Conservation (phyloP, 768 basidiomycete species). For the Panaeolus cyanescens region DNA sequence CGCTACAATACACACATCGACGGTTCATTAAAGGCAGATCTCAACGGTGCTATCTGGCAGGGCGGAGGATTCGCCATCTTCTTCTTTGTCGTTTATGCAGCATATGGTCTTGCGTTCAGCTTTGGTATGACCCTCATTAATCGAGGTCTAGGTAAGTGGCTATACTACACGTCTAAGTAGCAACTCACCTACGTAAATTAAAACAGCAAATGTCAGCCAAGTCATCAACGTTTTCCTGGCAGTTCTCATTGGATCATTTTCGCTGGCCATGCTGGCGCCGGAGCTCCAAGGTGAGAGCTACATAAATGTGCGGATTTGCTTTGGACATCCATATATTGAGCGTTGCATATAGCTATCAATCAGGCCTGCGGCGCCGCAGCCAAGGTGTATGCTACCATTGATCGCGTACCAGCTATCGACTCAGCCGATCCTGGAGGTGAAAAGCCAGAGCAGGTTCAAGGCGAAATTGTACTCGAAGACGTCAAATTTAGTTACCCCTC, state of each 20-base stretch:
- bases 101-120: constrained; percentile 81
- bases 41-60: constrained; percentile 59
- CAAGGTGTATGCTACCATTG: constrained; percentile 86
- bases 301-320: too few species aligned
- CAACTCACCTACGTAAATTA: background rate
- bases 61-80: constrained; percentile 69
- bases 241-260: constrained; percentile 90
- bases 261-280: constrained; percentile 80
- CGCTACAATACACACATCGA: constrained; percentile 70
- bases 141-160: constrained; percentile 45
- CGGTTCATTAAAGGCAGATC: constrained; percentile 51
- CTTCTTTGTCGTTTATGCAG: constrained; percentile 81
- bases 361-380: constrained; percentile 88
- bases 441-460: constrained; percentile 66
- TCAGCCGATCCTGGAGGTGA: constrained; percentile 67
- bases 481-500: constrained; percentile 88
- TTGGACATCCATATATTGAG: too few species aligned
- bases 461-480: constrained; percentile 71
- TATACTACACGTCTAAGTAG: background rate
- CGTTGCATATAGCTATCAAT: constrained; percentile 62
- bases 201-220: constrained; percentile 60
- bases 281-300: constrained; percentile 75
- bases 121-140: constrained; percentile 89
- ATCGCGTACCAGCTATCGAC: constrained; percentile 86
- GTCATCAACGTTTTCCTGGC: constrained; percentile 86